phyloP scores from a whole-genome alignment of 1,139 yeast genomes.

The Geotrichum bryndzae region DNA sequence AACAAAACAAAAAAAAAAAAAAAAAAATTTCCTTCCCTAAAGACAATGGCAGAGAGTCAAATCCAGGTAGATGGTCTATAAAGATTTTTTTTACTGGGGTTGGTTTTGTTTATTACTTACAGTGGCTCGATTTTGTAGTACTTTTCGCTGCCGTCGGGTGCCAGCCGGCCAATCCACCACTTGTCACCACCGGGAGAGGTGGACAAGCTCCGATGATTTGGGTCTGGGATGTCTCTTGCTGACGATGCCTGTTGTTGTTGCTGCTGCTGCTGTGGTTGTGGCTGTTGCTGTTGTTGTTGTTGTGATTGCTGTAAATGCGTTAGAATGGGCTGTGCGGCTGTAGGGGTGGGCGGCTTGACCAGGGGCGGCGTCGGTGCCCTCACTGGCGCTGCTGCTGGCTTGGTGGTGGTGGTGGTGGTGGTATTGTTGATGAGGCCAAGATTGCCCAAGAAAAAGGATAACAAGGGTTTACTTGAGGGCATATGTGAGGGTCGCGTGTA shows the following conservation, averaged over 20 bases:
- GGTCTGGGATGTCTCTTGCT: conserved; percentile 1
- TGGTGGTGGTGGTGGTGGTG: conserved; percentile 6
- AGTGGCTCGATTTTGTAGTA: conserved; percentile 30
- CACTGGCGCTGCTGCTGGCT: conserved; percentile 1
- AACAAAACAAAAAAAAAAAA: background rate
- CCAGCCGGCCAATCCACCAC: conserved; percentile 34
- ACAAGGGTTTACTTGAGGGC: conserved; percentile 31
- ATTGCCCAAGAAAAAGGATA: conserved; percentile 29
- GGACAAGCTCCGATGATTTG: conserved; percentile 5
- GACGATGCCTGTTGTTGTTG: conserved; percentile 11
- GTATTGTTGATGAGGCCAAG: conserved; percentile 15
- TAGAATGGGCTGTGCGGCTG: conserved; percentile 1
- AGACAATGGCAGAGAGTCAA: background rate
- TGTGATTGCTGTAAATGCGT: background rate
- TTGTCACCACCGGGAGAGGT: conserved; percentile 22
- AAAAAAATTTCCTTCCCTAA: background rate
- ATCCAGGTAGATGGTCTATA: no score
- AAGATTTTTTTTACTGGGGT: no score
- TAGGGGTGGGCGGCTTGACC: background rate
- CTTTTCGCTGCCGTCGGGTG: conserved; percentile 31
- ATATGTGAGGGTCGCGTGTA: conserved; percentile 12
- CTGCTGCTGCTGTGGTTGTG: conserved; percentile 18
- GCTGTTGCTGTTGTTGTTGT: conserved; percentile 18
- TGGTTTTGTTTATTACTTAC: conserved; percentile 8
- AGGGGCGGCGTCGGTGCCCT: conserved; percentile 8